Evolutionary conservation across 2,329 filamentous ascomycete species (phyloP).

Genomic region (Phaeosphaeria sp.): DNA sequence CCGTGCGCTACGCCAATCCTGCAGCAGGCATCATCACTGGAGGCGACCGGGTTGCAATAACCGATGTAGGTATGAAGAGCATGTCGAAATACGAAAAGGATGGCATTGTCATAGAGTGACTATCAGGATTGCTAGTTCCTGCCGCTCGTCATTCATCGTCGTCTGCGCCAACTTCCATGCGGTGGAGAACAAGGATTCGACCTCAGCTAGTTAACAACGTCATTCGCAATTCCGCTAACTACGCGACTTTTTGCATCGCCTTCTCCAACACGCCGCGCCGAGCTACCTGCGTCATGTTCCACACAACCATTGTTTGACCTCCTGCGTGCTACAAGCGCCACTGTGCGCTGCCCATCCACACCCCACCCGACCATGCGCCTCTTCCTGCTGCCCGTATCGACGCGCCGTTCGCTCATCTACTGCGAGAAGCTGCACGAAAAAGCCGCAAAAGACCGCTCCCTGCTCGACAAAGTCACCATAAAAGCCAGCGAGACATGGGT

Average conservation of each 20-base stretch:
- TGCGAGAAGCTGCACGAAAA: constrained; percentile 75
- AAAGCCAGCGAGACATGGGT: constrained; percentile 82
- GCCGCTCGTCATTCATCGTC: neutral
- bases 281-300: constrained; percentile 25
- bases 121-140: neutral
- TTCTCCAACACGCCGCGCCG: constrained; percentile 12
- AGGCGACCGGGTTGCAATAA: neutral
- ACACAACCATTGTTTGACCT: constrained; percentile 18
- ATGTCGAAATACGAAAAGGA: too few relatives aligned
- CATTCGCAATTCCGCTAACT: constrained; percentile 10
- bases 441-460: constrained; percentile 55
- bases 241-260: neutral
- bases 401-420: constrained; percentile 88
- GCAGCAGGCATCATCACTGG: too few relatives aligned
- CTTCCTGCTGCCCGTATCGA: constrained; percentile 92
- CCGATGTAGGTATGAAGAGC: too few relatives aligned
- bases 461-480: constrained; percentile 72
- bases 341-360: constrained; percentile 21
- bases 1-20: neutral
- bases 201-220: too few relatives aligned
- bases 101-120: neutral
- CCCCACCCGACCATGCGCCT: constrained; percentile 72
- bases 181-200: too few relatives aligned
- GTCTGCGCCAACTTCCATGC: neutral
- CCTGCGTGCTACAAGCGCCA: constrained; percentile 17